These are phyloP conservation scores for Trametes cingulata DNA, from an alignment of 768 basidiomycete species.

Conservation along the genomic window DNA sequence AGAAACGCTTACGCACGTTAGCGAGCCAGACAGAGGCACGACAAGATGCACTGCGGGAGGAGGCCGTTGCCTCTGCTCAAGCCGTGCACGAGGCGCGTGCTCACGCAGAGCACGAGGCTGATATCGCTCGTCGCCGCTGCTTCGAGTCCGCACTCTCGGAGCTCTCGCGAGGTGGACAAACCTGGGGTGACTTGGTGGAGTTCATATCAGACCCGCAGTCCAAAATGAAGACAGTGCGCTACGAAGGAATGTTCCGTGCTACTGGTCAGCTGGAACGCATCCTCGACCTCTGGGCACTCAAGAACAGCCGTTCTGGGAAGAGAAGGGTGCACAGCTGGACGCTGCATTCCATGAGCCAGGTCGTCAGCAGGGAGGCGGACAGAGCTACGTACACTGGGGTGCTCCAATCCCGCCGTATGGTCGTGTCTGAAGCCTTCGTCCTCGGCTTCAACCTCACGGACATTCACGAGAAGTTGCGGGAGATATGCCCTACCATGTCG, in stretches of 20 bases:
- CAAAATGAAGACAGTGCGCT: neutral
- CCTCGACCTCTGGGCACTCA: neutral
- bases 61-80: neutral
- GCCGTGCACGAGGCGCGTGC: neutral
- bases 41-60: neutral
- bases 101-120: neutral
- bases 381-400: neutral
- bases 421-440: neutral
- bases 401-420: neutral
- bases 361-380: neutral
- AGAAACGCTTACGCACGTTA: neutral
- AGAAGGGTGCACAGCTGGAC: neutral
- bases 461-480: neutral
- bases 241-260: neutral
- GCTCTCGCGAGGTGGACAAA: neutral
- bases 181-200: neutral
- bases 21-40: neutral
- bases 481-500: neutral
- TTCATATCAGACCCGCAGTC: neutral
- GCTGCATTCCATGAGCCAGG: neutral
- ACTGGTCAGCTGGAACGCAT: neutral
- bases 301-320: neutral
- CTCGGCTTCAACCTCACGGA: neutral
- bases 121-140: no score
- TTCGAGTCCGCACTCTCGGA: neutral